phyloP scores from a whole-genome alignment of 495 filamentous ascomycete species.

The Penicillium goetzii region DNA sequence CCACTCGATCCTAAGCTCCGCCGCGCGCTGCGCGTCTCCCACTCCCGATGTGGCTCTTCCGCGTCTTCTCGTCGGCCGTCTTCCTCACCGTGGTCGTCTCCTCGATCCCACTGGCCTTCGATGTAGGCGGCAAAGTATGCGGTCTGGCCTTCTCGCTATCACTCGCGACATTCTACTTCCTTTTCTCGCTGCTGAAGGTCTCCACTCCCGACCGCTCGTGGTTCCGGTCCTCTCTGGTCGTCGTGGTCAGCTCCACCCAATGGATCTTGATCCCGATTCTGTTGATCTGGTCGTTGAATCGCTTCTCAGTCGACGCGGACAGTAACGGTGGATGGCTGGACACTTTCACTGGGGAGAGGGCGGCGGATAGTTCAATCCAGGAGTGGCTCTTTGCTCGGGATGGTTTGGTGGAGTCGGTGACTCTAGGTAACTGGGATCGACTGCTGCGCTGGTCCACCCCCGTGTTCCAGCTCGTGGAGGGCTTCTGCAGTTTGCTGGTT shows the following conservation, averaged over 20 bases:
- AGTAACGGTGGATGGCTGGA: constrained; percentile 75
- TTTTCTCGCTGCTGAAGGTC: constrained; percentile 79
- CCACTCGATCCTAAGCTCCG: not conserved
- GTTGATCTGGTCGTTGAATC: constrained; percentile 91
- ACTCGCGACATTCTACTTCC: constrained; percentile 84
- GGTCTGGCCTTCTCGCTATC: constrained; percentile 90
- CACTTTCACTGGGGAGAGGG: constrained; percentile 71
- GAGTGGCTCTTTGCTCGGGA: constrained; percentile 85
- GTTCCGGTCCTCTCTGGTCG: constrained; percentile 67
- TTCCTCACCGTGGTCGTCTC: constrained; percentile 89
- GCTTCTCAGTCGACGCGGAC: constrained; percentile 85
- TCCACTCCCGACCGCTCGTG: constrained; percentile 79
- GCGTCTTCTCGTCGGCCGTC: constrained; percentile 69
- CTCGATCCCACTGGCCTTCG: constrained; percentile 92
- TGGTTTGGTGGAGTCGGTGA: constrained; percentile 74
- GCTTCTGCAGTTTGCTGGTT: constrained; percentile 93
- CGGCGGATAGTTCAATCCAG: constrained; percentile 63
- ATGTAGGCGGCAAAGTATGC: constrained; percentile 92
- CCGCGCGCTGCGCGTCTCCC: constrained; percentile 24
- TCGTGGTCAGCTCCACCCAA: constrained; percentile 71
- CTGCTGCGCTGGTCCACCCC: constrained; percentile 91
- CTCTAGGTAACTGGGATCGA: constrained; percentile 88
- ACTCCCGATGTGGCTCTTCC: constrained; percentile 68
- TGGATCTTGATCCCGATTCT: constrained; percentile 81
- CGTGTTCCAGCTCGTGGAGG: constrained; percentile 90